phyloP scores from a whole-genome alignment of 495 filamentous ascomycete genomes.

The Hypoxylon cercidicola region DNA sequence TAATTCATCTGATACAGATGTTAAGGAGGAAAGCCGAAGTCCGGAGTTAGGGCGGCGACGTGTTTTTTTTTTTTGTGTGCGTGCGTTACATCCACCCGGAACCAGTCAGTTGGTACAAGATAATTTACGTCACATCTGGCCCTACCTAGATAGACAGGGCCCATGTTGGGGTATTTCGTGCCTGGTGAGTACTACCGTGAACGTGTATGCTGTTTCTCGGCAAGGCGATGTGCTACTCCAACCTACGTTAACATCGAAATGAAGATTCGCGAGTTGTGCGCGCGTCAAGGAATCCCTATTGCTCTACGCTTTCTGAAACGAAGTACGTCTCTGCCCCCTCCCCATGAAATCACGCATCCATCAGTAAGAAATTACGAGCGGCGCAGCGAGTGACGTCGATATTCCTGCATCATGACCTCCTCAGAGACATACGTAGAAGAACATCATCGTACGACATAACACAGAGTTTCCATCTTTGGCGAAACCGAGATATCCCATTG shows the following conservation, averaged over 20 bases:
- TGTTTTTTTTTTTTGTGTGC: no score
- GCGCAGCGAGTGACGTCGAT: conserved; percentile 24
- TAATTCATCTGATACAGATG: no score
- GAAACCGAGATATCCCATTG: conserved; percentile 23
- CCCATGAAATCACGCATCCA: not conserved
- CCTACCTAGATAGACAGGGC: not conserved
- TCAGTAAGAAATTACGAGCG: conserved; percentile 12
- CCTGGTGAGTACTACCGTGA: conserved; percentile 11
- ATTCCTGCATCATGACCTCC: conserved; percentile 26
- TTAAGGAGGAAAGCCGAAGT: not conserved
- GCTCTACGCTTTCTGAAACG: no score
- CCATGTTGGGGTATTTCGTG: conserved; percentile 5
- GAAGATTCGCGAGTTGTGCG: no score
- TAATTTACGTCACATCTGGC: conserved; percentile 17
- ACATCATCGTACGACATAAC: conserved; percentile 2
- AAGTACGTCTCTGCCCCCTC: no score
- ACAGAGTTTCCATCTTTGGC: conserved; percentile 10
- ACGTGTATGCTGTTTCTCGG: conserved; percentile 21
- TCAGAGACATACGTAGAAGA: not conserved
- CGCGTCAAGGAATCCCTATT: no score
- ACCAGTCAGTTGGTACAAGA: conserved; percentile 25
- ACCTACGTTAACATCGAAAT: no score
- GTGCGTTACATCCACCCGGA: conserved; percentile 21
- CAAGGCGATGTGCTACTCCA: not conserved
- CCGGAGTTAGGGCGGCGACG: conserved; percentile 1